Evolutionary conservation across 192 early-diverging fungal genomes (phyloP), one percentile per base, ranked within the genome.

Genomic region (Coemansia sp.): DNA sequence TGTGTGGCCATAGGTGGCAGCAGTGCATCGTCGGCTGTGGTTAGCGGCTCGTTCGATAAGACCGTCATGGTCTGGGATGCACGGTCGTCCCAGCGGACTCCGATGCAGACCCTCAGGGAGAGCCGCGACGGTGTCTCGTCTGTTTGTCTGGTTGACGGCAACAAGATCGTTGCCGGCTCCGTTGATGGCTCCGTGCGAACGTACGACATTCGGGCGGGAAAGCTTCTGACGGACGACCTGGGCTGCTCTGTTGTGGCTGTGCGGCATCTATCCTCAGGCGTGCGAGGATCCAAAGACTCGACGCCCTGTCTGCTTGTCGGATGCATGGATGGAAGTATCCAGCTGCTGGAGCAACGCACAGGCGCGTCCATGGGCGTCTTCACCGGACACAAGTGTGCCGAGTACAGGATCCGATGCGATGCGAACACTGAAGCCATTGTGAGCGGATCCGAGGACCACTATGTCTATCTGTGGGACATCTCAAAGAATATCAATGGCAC

Each of bases 371-470:
- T 92, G 45, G 77, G 95, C 32, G 90, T 88, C 42, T 97, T 89
- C 59, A 73, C 85, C 41, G 95, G 95, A 0, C 97, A 99, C 78
- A 85, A 79, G 54, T 94, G 96, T 63, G 68, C 61, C 21, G 72
- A 89, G 60, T 97, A 96, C 75, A 87, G 92, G 37, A 80, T 96
- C 36, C 86, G 83, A 16, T 90, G 91, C 37, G 84, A 87, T 43
- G 73, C 97, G 59, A 87, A 85, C 45, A 93, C 93, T 63, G 84
- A 88, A 5, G 65, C 88, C 68, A 90, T 94, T 1, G 83, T 94
- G 13, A 91, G 90, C 62, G 97, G 97, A 1, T 93, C 91, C 48
- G 95, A 99, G 69, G 94, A 97, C 71, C 93, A 94, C 10, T 79
- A 74, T 41, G 90, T 97, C 7, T 89, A 89, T 71, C 83, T 94